These are phyloP conservation scores for Metschnikowia colocasiae DNA, from an alignment of 805 yeast species.

Conservation along the genomic window DNA sequence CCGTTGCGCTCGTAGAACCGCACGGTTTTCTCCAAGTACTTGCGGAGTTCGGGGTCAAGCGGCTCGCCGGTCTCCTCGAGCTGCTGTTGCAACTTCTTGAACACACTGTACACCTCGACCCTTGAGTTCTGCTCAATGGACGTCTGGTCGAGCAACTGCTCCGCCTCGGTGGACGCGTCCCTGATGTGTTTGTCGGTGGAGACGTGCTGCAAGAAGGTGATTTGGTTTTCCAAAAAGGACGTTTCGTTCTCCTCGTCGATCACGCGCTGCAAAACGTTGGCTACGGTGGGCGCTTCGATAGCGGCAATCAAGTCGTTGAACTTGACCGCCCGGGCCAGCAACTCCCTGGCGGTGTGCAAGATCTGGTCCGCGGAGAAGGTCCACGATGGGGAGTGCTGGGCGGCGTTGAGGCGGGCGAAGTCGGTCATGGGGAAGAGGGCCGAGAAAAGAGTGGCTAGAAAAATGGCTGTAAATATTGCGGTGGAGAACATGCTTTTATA, in stretches of 20 bases:
- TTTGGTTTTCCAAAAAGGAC: constrained; percentile 43
- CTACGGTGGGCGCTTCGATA: constrained; percentile 49
- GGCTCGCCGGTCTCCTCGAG: constrained; percentile 21
- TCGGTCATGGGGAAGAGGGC: background rate
- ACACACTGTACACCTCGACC: constrained; percentile 57
- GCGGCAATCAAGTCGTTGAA: constrained; percentile 55
- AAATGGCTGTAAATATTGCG: background rate
- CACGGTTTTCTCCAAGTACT: constrained; percentile 55
- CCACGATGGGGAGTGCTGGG: constrained; percentile 48
- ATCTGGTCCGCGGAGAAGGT: constrained; percentile 52
- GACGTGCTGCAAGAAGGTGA: constrained; percentile 71
- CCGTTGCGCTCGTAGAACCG: constrained; percentile 65
- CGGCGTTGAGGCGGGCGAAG: background rate
- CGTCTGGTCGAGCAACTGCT: constrained; percentile 51
- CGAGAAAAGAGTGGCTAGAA: background rate
- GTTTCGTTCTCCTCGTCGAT: constrained; percentile 50
- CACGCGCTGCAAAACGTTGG: constrained; percentile 50
- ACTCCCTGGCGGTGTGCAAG: constrained; percentile 33
- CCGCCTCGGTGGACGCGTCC: constrained; percentile 66
- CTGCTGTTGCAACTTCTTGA: constrained; percentile 48
- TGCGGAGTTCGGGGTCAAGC: constrained; percentile 49
- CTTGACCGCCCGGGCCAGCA: constrained; percentile 39
- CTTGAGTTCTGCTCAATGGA: constrained; percentile 64
- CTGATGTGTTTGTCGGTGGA: constrained; percentile 61
- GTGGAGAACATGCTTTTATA: constrained; percentile 1